These are phyloP conservation scores for Nepenthes mirabilis DNA, from an alignment of 148 eudicot species.

Conservation along the genomic window DNA sequence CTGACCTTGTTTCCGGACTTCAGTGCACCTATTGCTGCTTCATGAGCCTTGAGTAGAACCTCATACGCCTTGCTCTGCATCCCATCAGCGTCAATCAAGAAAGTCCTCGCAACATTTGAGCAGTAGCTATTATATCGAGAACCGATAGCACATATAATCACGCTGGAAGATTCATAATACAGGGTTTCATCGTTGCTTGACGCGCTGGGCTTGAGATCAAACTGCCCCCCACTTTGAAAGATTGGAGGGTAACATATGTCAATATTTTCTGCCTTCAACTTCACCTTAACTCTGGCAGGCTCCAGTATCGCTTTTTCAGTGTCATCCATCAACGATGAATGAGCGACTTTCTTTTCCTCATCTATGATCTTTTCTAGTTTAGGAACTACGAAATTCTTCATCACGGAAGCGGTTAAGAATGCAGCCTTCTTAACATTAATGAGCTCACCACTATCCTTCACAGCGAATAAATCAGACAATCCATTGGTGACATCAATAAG, in stretches of 20 bases:
- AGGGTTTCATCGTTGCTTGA: slow-evolving; percentile 62
- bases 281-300: slow-evolving; percentile 51
- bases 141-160: slow-evolving; percentile 78
- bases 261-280: slow-evolving; percentile 71
- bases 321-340: slow-evolving; percentile 73
- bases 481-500: slow-evolving; percentile 54
- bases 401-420: slow-evolving; percentile 55
- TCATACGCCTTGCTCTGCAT: slow-evolving; percentile 67
- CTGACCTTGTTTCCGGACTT: slow-evolving; percentile 51
- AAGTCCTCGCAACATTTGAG: slow-evolving; percentile 69
- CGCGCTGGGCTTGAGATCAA: slow-evolving; percentile 81
- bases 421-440: slow-evolving; percentile 75
- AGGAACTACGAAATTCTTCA: slow-evolving; percentile 84
- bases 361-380: slow-evolving; percentile 73
- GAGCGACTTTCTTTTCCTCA: slow-evolving; percentile 77
- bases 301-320: slow-evolving; percentile 66
- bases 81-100: slow-evolving; percentile 58
- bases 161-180: slow-evolving; percentile 77
- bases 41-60: slow-evolving; percentile 71
- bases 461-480: slow-evolving; percentile 64
- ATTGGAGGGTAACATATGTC: slow-evolving; percentile 96
- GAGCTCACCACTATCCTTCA: slow-evolving; percentile 51
- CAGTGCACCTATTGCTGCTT: slow-evolving; percentile 69
- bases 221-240: slow-evolving; percentile 87
- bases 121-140: slow-evolving; percentile 80